Base-by-base conservation (phyloP, 345 rosid genomes). In the Hevea brasiliensis region DNA sequence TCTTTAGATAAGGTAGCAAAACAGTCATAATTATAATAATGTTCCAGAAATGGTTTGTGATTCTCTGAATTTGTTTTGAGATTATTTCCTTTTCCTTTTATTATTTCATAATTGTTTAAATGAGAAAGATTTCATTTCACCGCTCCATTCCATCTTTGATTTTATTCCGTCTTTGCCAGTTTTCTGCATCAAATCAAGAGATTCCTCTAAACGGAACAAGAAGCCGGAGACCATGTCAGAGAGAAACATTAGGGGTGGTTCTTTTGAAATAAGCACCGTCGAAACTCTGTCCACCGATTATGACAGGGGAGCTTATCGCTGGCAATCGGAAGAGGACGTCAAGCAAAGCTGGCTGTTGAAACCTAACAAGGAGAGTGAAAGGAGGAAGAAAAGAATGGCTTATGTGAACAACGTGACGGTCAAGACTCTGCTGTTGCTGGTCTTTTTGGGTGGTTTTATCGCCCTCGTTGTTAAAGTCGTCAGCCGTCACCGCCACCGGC, bases 311-410 rank as follows among this genome's bases (percentile, higher is more conserved):
- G 65, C 65, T 24, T 61, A 35, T 18, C 35, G n/a, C 14, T 0
- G 13, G n/a, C 35, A 29, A 0, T 72, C 79, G 91, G 78, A 94
- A 9, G 99, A 95, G 48, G 94, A 92, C 88, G 93, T 95, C 21
- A 98, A 95, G 82, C 98, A 95, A 86, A 95, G 99, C 77, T 95
- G 99, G 99, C 83, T 95, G 12, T 89, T 95, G 24, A 92, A 91
- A 26, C 98, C 95, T 2, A 76, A 21, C 2, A 23, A 14, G 50
- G 53, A 42, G 27, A 44, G 85, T 3, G 98, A 95, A 83, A 85
- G 88, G 86, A 88, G 91, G 89, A 75, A 71, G 76, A 92, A 92
- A 92, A 89, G 87, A 87, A 86, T 79, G 76, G 15, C 17, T 42
- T 90, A 89, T 35, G 98, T 90, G 7, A 93, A 92, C 64, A 73